Evolutionary conservation across 495 filamentous ascomycete genomes (phyloP).

Genomic region (Lasiosphaeris hirsuta): DNA sequence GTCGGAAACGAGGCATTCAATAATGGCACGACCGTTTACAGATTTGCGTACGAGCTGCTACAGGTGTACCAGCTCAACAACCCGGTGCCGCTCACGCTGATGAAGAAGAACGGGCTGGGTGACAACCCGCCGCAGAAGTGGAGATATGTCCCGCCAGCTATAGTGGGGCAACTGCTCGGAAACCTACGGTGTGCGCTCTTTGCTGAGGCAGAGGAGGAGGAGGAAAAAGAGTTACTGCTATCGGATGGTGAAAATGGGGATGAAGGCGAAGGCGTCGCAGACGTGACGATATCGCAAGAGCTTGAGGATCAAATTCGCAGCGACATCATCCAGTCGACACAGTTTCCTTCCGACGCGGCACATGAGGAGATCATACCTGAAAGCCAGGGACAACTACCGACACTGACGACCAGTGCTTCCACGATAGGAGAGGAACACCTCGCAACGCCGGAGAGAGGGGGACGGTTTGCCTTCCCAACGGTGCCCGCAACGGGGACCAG

Average conservation of each 20-base stretch:
- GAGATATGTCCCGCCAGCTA: conserved; percentile 41
- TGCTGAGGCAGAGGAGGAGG: conserved; percentile 22
- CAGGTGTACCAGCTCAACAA: conserved; percentile 54
- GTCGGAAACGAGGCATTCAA: conserved; percentile 50
- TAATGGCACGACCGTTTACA: conserved; percentile 24
- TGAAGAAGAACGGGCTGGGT: conserved; percentile 44
- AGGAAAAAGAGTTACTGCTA: background rate
- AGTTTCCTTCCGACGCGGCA: conserved; percentile 17
- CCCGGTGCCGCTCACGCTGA: conserved; percentile 38
- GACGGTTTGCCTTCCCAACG: conserved; percentile 1
- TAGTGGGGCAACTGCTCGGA: conserved; percentile 43
- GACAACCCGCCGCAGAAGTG: conserved; percentile 36
- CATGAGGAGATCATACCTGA: conserved; percentile 33
- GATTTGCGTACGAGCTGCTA: conserved; percentile 45
- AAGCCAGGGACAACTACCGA: conserved; percentile 22
- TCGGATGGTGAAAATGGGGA: background rate
- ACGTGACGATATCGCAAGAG: conserved; percentile 42
- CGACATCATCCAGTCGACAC: conserved; percentile 43
- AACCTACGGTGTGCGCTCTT: conserved; percentile 45
- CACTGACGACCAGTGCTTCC: background rate
- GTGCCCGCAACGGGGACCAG: conserved; percentile 6
- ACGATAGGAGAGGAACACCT: background rate
- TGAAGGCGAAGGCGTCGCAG: conserved; percentile 13
- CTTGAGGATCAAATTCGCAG: conserved; percentile 43
- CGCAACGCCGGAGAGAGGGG: background rate